Conservation (phyloP, 2,329 filamentous ascomycete species). For the Aaosphaeria pasadenensis region DNA sequence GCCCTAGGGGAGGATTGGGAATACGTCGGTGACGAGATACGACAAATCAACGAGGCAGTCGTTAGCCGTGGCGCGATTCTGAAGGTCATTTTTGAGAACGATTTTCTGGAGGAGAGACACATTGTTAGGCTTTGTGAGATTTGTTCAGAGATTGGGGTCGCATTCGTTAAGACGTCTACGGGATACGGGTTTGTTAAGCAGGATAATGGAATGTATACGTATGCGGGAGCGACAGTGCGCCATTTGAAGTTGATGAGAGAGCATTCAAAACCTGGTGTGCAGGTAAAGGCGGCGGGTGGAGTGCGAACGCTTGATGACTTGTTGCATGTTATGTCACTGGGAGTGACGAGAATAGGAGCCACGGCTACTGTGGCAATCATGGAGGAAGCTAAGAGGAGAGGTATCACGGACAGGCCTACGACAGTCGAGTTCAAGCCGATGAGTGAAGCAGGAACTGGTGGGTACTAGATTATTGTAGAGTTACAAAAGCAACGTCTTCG, state of each 20-base stretch:
- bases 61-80: slow-evolving; percentile 44
- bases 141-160: slow-evolving; percentile 51
- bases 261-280: slow-evolving; percentile 42
- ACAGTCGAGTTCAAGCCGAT: slow-evolving; percentile 26
- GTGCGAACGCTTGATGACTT: slow-evolving; percentile 57
- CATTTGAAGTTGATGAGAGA: slow-evolving; percentile 56
- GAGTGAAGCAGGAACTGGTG: background rate
- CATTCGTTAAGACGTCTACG: slow-evolving; percentile 60
- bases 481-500: no score
- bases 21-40: slow-evolving; percentile 51
- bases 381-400: slow-evolving; percentile 52
- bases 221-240: slow-evolving; percentile 51
- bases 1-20: slow-evolving; percentile 56
- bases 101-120: slow-evolving; percentile 51
- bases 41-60: slow-evolving; percentile 50
- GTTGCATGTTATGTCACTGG: slow-evolving; percentile 52
- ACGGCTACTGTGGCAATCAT: slow-evolving; percentile 56
- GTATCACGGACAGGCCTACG: slow-evolving; percentile 40
- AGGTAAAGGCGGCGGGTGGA: slow-evolving; percentile 59
- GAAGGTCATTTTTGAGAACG: slow-evolving; percentile 64
- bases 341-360: slow-evolving; percentile 56
- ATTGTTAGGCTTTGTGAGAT: slow-evolving; percentile 55
- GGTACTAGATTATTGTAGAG: background rate
- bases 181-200: slow-evolving; percentile 62
- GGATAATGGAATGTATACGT: slow-evolving; percentile 50